Percentiles rank a stretch among this genome's conserved stretches.
Conservation (phyloP, 2,329 filamentous ascomycete genomes). For the Aciculosporium take region DNA sequence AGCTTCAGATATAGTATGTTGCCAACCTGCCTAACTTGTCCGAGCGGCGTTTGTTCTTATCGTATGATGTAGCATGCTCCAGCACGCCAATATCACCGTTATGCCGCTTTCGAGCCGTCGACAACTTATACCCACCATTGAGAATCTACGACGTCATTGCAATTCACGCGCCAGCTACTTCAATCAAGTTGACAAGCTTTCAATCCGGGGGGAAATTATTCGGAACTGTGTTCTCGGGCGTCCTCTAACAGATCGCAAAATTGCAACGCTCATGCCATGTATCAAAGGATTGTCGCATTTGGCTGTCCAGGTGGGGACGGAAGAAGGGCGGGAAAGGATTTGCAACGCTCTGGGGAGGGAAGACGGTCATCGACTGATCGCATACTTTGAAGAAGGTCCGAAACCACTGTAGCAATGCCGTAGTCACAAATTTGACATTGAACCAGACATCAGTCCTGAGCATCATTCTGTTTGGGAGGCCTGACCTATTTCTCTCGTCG, state of each 20-base stretch:
- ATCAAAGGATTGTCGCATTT: conserved; percentile 15
- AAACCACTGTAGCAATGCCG: not conserved
- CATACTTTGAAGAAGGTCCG: conserved; percentile 16
- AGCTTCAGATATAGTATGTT: conserved; percentile 30
- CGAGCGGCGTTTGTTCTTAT: not conserved
- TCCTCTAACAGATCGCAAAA: conserved; percentile 13
- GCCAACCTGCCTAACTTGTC: too few relatives aligned
- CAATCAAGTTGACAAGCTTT: not conserved
- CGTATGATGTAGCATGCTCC: conserved; percentile 17
- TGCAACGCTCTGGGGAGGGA: conserved; percentile 15
- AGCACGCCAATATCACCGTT: conserved; percentile 22
- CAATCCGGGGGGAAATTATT: not conserved
- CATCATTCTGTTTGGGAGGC: not conserved
- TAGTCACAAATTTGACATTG: not conserved
- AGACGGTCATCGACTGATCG: conserved; percentile 16
- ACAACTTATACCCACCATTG: conserved; percentile 23
- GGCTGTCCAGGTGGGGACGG: conserved; percentile 10
- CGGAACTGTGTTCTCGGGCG: conserved; percentile 15
- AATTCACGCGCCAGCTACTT: not conserved
- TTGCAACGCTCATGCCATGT: conserved; percentile 16
- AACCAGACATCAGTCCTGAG: not conserved
- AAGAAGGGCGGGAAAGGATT: conserved; percentile 10
- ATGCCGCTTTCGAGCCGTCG: conserved; percentile 25
- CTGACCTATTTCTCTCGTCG: not conserved
- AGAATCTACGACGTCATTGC: conserved; percentile 21